Base-by-base conservation (phyloP, 2,329 filamentous ascomycete genomes). In the Clonostachys chloroleuca region DNA sequence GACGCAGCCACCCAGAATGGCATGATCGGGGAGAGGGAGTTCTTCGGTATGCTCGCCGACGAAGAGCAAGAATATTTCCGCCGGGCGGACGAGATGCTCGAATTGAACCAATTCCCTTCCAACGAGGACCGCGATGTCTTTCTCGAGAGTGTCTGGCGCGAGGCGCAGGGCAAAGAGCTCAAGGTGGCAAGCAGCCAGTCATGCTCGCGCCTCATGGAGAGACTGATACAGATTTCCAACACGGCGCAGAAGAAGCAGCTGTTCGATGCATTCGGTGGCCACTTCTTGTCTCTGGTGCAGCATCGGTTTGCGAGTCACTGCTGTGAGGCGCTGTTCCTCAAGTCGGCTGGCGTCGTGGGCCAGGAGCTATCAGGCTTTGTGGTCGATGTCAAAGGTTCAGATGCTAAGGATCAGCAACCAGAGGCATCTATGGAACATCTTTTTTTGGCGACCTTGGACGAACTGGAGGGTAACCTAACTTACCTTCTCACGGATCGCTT, bases 291-390 rank as follows among this genome's bases (percentile, higher is more conserved):
- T 57, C 79, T 99, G 30, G 84, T 96, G 45, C 92, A 95, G 63
- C 94, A 99, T 69, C 87, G 94, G 16, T 99, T 99, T 60, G 94
- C 94, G 6, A 95, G 92, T 51, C 94, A 99, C 72, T 97, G 92
- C 69, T 96, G 92, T 64, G 94, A 99, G 70, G 89, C 89, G 24
- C 77, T 99, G 34, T 97, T 99, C 65, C 74, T 92, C 43, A 83
- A 88, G 53, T 87, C 89, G 2, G 92, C 92, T 0, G 86, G 88
- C 1, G 70, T 87, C 12, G 87, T 96, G 36, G 87, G 86, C 13
- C 74, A 85, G 51, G 92, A 96, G 66, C 67, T 89, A 64, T 76
- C 62, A 2, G 47, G 44, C 30, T 43, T 45, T 14, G 64, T 63
- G n/a, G 51, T 72, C 34, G 69, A 72, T 36, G 64, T 63, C 14